Percentiles rank a stretch among this genome's conserved stretches.
These are phyloP conservation scores for Xerocomellus dryophilus DNA, from an alignment of 768 basidiomycete genomes.

Conservation along the genomic window DNA sequence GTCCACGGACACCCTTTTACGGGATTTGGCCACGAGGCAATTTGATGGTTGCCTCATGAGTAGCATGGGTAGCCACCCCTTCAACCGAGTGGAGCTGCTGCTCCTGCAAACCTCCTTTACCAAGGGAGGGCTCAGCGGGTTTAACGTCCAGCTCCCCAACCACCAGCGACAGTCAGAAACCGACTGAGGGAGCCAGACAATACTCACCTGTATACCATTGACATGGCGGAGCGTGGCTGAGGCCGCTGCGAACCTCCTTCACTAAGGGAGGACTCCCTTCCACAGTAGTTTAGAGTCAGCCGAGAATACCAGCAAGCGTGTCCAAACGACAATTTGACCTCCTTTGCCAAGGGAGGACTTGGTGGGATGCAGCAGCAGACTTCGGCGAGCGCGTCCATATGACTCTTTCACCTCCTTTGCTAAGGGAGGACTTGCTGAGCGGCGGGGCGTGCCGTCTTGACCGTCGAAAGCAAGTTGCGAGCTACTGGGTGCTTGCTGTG, in stretches of 20 bases:
- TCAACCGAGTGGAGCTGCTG: not conserved
- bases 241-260: slow-evolving; percentile 1
- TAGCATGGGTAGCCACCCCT: not conserved
- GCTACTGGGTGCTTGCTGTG: not conserved
- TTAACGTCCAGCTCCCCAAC: not conserved
- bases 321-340: not conserved
- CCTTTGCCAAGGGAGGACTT: slow-evolving; percentile 3
- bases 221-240: no score
- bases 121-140: slow-evolving; percentile 1
- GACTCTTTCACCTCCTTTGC: slow-evolving; percentile 7
- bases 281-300: not conserved
- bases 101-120: slow-evolving; percentile 1
- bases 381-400: not conserved
- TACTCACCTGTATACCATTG: no score
- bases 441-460: slow-evolving; percentile 2
- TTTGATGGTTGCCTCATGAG: not conserved
- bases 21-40: not conserved
- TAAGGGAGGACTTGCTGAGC: slow-evolving; percentile 2
- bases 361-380: not conserved
- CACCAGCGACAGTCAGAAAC: not conserved
- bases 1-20: not conserved
- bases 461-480: not conserved
- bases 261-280: slow-evolving; percentile 3
- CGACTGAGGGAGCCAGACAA: no score
- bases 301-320: not conserved